A percentile compares a stretch with the other conserved stretches of the same genome.
Conservation (phyloP, 1,284 basidiomycete genomes). For the Uromyces viciae-fabae region DNA sequence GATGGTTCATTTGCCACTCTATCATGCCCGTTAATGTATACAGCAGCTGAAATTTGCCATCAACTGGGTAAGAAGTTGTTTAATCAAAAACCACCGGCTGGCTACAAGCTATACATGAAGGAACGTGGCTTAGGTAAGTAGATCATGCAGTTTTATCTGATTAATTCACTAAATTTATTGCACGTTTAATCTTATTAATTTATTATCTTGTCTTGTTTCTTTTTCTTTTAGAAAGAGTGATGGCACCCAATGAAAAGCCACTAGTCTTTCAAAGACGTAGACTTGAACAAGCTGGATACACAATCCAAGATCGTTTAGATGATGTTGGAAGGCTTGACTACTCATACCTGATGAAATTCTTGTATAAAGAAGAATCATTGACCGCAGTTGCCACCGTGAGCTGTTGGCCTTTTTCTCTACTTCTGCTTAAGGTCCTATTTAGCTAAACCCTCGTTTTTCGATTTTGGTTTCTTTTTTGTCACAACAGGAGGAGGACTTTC, state of each 20-base stretch:
- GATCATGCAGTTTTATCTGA: not conserved
- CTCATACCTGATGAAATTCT: conserved; percentile 80
- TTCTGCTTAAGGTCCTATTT: not conserved
- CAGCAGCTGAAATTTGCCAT: conserved; percentile 67
- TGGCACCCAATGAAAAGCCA: conserved; percentile 76
- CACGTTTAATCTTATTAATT: not conserved
- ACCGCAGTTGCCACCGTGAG: conserved; percentile 41
- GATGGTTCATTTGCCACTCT: conserved; percentile 72
- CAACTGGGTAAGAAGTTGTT: conserved; percentile 63
- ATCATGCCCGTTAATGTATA: conserved; percentile 65
- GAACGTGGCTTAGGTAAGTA: conserved; percentile 75
- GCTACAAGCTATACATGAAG: conserved; percentile 73
- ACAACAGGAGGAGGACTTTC: conserved; percentile 66
- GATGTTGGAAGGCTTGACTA: conserved; percentile 77
- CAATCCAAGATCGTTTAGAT: conserved; percentile 73
- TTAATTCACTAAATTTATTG: not conserved
- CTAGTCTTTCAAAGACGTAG: conserved; percentile 78
- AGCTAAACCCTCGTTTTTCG: not conserved
- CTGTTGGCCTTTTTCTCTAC: conserved; percentile 51
- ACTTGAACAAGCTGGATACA: conserved; percentile 86
- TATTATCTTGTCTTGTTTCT: not conserved
- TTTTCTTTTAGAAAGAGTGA: conserved; percentile 65
- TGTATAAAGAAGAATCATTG: conserved; percentile 57
- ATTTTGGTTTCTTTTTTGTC: not conserved
- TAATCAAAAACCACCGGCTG: conserved; percentile 57